Percentiles rank a stretch among this genome's conserved stretches.
Evolutionary conservation across 169 alveolate species (phyloP).

Genomic region (Perkinsus chesapeaki): DNA sequence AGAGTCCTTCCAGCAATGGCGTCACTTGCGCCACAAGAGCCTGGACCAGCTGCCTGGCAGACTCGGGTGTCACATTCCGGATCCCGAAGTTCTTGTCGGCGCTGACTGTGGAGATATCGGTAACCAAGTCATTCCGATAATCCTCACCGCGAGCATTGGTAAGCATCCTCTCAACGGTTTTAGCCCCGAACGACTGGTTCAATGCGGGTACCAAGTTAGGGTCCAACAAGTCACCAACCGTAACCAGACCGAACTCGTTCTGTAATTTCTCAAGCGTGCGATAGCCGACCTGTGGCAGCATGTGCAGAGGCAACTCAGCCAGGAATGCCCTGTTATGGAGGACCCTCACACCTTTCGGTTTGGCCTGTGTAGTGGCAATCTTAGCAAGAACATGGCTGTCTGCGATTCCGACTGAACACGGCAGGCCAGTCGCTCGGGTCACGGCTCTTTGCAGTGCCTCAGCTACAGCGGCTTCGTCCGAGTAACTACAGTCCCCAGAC

Average conservation of each 20-base stretch:
- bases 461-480: not conserved
- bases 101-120: not conserved
- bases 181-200: not conserved
- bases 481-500: not conserved
- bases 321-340: not conserved
- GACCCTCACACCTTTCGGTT: not conserved
- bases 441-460: not conserved
- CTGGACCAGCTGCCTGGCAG: not conserved
- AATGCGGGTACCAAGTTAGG: not conserved
- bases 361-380: not conserved
- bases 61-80: not conserved
- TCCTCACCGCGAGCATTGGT: not conserved
- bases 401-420: conserved; percentile 4
- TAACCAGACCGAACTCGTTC: not conserved
- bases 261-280: not conserved
- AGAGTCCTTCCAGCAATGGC: not conserved
- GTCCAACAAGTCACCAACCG: conserved; percentile 7
- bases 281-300: conserved; percentile 7
- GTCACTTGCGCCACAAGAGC: not conserved
- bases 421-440: not conserved
- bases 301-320: not conserved
- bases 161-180: not conserved
- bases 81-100: not conserved
- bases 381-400: not conserved
- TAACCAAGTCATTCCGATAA: not conserved